Base-by-base conservation (phyloP, 1,284 basidiomycete species). In the Cryptococcus sp. region DNA sequence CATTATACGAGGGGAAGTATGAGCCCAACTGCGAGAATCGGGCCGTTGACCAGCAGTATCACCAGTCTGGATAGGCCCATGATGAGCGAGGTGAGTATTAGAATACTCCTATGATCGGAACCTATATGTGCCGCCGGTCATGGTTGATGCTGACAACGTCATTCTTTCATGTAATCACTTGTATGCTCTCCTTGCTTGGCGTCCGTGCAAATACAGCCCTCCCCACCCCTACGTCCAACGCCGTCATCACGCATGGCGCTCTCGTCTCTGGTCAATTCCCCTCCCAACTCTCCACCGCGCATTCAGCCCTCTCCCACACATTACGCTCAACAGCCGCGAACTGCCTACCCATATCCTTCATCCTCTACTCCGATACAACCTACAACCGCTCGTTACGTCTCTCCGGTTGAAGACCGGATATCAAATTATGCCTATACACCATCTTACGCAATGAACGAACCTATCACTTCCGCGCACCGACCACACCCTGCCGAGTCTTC, bases 191-290 rank as follows among this genome's bases (percentile, higher is more conserved):
- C 29, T n/a, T n/a, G n/a, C 29, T 34, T 34, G 29, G 29, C 29
- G 29, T 34, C 8, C 29, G 29, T 10, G 13, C 29, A 13, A 34
- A 7, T 13, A 34, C 22, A 41, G 45, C n/a, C 47, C 16, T 55
- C 50, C 2, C 58, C 68, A 22, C 61, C 63, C 16, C 62, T 63
- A 16, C 59, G 65, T 2, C 64, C 65, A 4, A 59, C 63, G 13
- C 60, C 69, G 3, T 57, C 68, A 6, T 67, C 67, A n/a, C 63
- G 72, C 10, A 74, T 74, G 72, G 38, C 72, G 17, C 58, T 74
- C 16, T 74, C 72, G 6, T 67, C 71, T 8, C 58, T 73, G 2
- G 73, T 75, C 41, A 73, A 75, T 51, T 71, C 69, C 17, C 67
- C 70, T 22, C 66, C 64, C 5, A 39, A 51, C 3, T 52, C 58